phyloP scores from a whole-genome alignment of 169 alveolate species.

The Eimeria sp. region DNA sequence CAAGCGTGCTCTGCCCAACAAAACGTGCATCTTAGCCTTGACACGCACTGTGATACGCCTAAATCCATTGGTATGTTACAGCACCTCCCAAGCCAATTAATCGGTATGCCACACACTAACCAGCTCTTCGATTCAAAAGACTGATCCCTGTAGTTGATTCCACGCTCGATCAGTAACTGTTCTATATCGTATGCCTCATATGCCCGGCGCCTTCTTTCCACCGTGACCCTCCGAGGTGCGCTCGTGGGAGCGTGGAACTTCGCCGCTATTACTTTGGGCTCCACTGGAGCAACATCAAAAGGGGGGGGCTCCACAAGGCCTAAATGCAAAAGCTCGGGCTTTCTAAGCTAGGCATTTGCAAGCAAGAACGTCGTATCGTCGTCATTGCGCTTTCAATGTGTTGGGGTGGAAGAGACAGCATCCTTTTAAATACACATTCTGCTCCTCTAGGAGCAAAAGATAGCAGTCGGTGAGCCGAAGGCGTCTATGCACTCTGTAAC shows the following conservation, averaged over 20 bases:
- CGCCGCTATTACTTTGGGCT: constrained; percentile 95
- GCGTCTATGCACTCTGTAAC: not conserved
- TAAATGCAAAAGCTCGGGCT: not conserved
- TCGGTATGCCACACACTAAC: constrained; percentile 9
- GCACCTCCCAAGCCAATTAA: not conserved
- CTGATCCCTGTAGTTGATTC: constrained; percentile 91
- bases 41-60: not conserved
- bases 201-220: constrained; percentile 89
- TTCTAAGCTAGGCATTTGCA: not conserved
- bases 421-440: not conserved
- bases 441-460: not conserved
- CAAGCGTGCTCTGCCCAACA: constrained; percentile 70
- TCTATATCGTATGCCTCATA: constrained; percentile 93
- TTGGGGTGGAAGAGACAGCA: not conserved
- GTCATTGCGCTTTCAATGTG: not conserved
- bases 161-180: constrained; percentile 90
- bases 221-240: constrained; percentile 96
- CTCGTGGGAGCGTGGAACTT: constrained; percentile 93
- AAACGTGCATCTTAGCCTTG: not conserved
- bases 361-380: not conserved
- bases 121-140: constrained; percentile 68
- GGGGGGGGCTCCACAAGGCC: constrained; percentile 35
- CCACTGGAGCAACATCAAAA: constrained; percentile 61
- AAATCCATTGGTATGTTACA: not conserved
- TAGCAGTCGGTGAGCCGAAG: not conserved